phyloP scores from a whole-genome alignment of 345 rosid species.

The Syzygium oleosum region DNA sequence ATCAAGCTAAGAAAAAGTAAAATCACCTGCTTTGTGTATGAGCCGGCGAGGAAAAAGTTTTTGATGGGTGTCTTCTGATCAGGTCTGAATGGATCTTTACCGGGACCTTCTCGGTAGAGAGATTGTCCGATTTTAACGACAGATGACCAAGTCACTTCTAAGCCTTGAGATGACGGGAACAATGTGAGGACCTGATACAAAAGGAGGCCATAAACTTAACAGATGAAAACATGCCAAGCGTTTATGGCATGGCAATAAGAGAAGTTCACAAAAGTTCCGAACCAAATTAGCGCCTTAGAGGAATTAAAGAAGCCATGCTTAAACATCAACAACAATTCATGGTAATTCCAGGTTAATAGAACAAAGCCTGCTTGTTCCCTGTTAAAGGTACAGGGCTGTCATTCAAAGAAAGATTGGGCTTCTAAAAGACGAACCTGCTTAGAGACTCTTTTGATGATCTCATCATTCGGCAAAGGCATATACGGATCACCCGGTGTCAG shows the following conservation, averaged over 20 bases:
- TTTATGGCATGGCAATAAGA: neutral
- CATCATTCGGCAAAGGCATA: constrained; percentile 78
- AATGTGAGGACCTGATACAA: constrained; percentile 53
- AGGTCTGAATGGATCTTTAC: constrained; percentile 95
- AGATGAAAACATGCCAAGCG: neutral
- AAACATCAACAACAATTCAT: neutral
- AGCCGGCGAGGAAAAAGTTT: constrained; percentile 94
- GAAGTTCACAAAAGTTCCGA: neutral
- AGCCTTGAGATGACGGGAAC: constrained; percentile 86
- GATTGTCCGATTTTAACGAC: constrained; percentile 96
- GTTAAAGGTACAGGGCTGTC: neutral
- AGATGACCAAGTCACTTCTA: constrained; percentile 86
- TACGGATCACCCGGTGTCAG: constrained; percentile 95
- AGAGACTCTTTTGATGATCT: constrained; percentile 76
- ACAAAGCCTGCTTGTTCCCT: neutral
- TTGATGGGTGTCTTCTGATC: constrained; percentile 90
- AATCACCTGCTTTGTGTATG: constrained; percentile 88
- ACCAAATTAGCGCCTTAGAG: neutral
- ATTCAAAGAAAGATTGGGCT: neutral
- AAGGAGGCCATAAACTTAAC: neutral
- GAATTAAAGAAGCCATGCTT: neutral
- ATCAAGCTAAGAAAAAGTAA: neutral
- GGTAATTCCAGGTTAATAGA: neutral
- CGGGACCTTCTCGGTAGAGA: constrained; percentile 89
- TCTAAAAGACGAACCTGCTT: constrained; percentile 50